Evolutionary conservation across 176 grass and related monocot genomes (phyloP), one percentile per base, ranked within the genome.

Genomic region (Juncus effusus): DNA sequence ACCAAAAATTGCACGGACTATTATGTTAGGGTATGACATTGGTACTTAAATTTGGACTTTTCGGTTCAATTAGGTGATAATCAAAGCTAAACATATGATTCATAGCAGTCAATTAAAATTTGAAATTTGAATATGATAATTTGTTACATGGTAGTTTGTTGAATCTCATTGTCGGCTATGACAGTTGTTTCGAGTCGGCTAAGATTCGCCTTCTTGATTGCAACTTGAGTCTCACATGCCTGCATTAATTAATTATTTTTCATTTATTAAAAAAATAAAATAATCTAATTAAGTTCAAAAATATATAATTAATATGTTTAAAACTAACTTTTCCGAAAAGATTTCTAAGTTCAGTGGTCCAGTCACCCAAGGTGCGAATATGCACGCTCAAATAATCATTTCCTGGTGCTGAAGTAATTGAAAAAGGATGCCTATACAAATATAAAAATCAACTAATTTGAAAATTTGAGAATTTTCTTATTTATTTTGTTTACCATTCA

Each of bases 331-430:
- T 93, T 56, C 94, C 94, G 74, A 99, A 99, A 49, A 84, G 56
- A 63, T 84, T 93, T 41, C 88, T 83, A 12, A 99, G 94, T 82
- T 89, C 94, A 73, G 82, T 54, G 42, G 89, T 99, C 88, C 94
- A 99, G 74, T 99, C 94, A 69, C 94, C 94, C 82, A 87, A 78
- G 6, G 94, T 86, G 40, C 85, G 83, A 69, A 99, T 99, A 80
- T 99, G 94, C 60, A 99, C 88, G 78, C 94, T 99, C 69, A 93
- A 76, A 42, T 99, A 82, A 52, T 90, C 78, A 6, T 99, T 86
- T 62, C 94, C 94, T 13, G 94, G 94, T 51, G 94, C 85, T n/a
- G 89, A 99, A 63, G 94, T 99, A 79, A 99, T 90, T 7, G 94
- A 93, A 80, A 99, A 99, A n/a, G 94, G 94, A 79, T 99, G 94